A percentile compares a stretch with the other conserved stretches of the same genome.
phyloP scores from a whole-genome alignment of 2,329 filamentous ascomycete genomes.

The Zymoseptoria pseudotritici region DNA sequence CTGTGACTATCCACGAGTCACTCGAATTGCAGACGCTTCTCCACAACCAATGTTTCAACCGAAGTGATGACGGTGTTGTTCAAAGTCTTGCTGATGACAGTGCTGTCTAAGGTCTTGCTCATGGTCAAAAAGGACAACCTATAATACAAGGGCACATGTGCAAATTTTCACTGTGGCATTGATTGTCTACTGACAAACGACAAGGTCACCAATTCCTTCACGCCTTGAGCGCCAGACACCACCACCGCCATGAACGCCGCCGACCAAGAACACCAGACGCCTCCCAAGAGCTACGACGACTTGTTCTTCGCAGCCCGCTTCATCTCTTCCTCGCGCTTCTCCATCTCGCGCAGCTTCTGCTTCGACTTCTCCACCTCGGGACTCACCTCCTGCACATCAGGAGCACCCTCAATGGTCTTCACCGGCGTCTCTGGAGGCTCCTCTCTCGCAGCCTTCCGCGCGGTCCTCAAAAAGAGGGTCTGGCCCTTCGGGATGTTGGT shows the following conservation, averaged over 20 bases:
- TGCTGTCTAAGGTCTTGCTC: neutral
- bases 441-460: conserved; percentile 27
- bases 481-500: neutral
- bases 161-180: neutral
- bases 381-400: neutral
- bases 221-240: conserved; percentile 12
- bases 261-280: neutral
- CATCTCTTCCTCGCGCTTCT: neutral
- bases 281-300: neutral
- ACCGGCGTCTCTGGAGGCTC: neutral
- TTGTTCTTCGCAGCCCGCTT: conserved; percentile 1
- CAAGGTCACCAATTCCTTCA: neutral
- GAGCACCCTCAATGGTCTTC: neutral
- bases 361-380: conserved; percentile 1
- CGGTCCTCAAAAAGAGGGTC: neutral
- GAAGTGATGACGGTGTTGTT: neutral
- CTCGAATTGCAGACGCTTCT: conserved; percentile 15
- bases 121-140: neutral
- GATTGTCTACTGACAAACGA: neutral
- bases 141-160: neutral
- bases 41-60: neutral
- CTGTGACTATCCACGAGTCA: conserved; percentile 8
- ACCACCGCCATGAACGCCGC: neutral
- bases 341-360: conserved; percentile 15
- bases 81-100: neutral